A percentile compares a stretch with the other conserved stretches of the same genome.
Evolutionary conservation across 2,329 filamentous ascomycete genomes (phyloP).

Genomic region (Cercospora sp.): DNA sequence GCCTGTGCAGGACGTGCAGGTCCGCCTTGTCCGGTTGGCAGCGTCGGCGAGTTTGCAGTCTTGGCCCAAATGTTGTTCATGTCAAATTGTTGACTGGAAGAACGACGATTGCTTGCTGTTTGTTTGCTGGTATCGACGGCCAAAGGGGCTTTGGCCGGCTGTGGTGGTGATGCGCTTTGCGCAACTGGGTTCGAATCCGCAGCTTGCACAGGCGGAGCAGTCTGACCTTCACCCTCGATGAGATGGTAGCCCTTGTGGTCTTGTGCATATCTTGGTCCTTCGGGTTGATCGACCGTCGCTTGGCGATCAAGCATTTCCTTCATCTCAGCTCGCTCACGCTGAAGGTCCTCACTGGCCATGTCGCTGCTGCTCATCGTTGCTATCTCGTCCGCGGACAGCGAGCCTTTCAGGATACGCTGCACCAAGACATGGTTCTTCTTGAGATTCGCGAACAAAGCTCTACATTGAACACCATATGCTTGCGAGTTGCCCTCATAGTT

Average conservation of each 20-base stretch:
- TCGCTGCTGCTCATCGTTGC: constrained; percentile 88
- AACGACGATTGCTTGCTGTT: constrained; percentile 37
- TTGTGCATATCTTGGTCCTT: constrained; percentile 75
- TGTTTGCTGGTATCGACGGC: constrained; percentile 26
- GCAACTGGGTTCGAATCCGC: constrained; percentile 7
- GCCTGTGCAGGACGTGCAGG: constrained; percentile 50
- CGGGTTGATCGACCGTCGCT: constrained; percentile 73
- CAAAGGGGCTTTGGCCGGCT: constrained; percentile 23
- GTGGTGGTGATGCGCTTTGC: constrained; percentile 35
- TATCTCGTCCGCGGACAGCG: constrained; percentile 70
- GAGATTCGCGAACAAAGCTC: constrained; percentile 79
- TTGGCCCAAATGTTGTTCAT: constrained; percentile 83
- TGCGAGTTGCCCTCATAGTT: constrained; percentile 54
- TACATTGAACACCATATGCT: constrained; percentile 64
- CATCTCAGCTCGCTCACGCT: constrained; percentile 73
- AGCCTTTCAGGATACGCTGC: constrained; percentile 70
- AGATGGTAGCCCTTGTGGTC: constrained; percentile 96
- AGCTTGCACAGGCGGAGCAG: constrained; percentile 8
- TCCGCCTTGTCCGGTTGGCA: constrained; percentile 26
- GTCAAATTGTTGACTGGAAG: constrained; percentile 59
- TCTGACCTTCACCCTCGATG: constrained; percentile 66
- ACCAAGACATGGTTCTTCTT: constrained; percentile 83
- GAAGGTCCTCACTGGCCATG: constrained; percentile 87
- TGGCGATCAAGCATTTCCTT: constrained; percentile 78
- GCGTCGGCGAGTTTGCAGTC: constrained; percentile 48